A percentile compares a stretch with the other conserved stretches of the same genome.
These are phyloP conservation scores for Aspergillus niger DNA, from an alignment of 2,329 filamentous ascomycete genomes.

Conservation along the genomic window DNA sequence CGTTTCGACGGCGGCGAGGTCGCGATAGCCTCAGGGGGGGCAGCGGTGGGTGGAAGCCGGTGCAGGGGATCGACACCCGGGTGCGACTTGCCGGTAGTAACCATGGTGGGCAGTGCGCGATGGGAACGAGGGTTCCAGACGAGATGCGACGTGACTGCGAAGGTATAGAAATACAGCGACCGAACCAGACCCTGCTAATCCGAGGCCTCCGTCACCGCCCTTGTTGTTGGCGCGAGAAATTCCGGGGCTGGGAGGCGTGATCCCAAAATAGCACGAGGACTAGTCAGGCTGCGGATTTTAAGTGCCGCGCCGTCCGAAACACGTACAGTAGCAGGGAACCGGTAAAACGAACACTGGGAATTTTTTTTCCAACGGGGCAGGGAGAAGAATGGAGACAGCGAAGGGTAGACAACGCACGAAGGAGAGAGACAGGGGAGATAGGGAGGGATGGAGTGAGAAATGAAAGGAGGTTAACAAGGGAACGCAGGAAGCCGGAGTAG, in stretches of 20 bases:
- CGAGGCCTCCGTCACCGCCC: constrained; percentile 35
- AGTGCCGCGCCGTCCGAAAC: constrained; percentile 23
- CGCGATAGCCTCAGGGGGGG: constrained; percentile 50
- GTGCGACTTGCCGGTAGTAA: constrained; percentile 43
- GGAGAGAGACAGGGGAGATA: constrained; percentile 1
- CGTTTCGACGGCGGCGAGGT: constrained; percentile 78
- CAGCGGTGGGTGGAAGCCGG: constrained; percentile 30
- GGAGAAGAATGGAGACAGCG: constrained; percentile 1
- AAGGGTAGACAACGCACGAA: not conserved
- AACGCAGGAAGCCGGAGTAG: constrained; percentile 6
- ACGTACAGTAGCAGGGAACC: constrained; percentile 7
- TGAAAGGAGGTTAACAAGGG: constrained; percentile 4
- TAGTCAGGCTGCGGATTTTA: constrained; percentile 22
- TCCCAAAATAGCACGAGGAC: constrained; percentile 34
- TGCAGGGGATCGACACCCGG: constrained; percentile 37
- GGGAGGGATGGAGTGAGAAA: constrained; percentile 10
- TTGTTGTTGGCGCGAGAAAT: constrained; percentile 30
- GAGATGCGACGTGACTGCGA: constrained; percentile 8
- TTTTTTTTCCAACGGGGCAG: not conserved
- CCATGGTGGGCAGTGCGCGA: constrained; percentile 30
- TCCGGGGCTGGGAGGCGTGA: constrained; percentile 32
- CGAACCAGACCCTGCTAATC: constrained; percentile 8
- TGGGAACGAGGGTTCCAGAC: not conserved
- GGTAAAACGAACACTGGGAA: not conserved
- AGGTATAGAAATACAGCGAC: constrained; percentile 13